A percentile compares a stretch with the other conserved stretches of the same genome.
phyloP scores from a whole-genome alignment of 1,139 yeast species.

The Geotrichum carabidarum region DNA sequence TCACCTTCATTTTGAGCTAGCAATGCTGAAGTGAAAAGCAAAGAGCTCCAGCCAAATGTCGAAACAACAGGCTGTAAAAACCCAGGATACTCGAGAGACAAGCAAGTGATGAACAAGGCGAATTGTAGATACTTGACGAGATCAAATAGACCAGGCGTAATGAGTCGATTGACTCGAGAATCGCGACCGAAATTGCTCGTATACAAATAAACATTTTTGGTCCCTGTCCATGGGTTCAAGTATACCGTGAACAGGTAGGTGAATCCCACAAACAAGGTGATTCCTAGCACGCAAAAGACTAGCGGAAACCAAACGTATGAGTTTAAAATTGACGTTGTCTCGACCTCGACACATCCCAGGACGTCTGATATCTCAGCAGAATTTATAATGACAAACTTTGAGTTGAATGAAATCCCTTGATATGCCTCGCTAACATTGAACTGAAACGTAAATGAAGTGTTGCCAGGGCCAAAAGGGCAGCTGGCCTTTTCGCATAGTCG shows the following conservation, averaged over 20 bases:
- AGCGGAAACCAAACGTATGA: constrained; percentile 42
- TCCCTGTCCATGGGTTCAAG: constrained; percentile 57
- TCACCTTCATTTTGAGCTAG: constrained; percentile 13
- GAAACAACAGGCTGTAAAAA: constrained; percentile 54
- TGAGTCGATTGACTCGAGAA: constrained; percentile 49
- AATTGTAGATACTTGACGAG: constrained; percentile 53
- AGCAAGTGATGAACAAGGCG: constrained; percentile 53
- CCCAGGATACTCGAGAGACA: constrained; percentile 59
- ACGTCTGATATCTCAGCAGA: constrained; percentile 39
- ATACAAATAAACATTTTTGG: constrained; percentile 53
- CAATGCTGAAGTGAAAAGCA: constrained; percentile 27
- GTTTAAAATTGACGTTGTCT: constrained; percentile 50
- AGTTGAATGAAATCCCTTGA: constrained; percentile 32
- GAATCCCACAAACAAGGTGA: constrained; percentile 43
- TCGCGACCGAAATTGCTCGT: constrained; percentile 60
- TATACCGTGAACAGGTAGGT: constrained; percentile 41
- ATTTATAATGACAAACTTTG: constrained; percentile 33
- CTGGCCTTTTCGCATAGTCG: constrained; percentile 31
- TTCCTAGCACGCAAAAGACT: constrained; percentile 42
- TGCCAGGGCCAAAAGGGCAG: constrained; percentile 32
- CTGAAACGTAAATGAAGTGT: constrained; percentile 27
- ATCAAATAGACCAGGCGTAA: constrained; percentile 53
- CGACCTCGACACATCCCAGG: constrained; percentile 47
- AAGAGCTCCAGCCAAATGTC: constrained; percentile 40
- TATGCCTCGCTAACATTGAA: constrained; percentile 27